phyloP scores from a whole-genome alignment of 305 asterid species.

The Fraxinus greggii region DNA sequence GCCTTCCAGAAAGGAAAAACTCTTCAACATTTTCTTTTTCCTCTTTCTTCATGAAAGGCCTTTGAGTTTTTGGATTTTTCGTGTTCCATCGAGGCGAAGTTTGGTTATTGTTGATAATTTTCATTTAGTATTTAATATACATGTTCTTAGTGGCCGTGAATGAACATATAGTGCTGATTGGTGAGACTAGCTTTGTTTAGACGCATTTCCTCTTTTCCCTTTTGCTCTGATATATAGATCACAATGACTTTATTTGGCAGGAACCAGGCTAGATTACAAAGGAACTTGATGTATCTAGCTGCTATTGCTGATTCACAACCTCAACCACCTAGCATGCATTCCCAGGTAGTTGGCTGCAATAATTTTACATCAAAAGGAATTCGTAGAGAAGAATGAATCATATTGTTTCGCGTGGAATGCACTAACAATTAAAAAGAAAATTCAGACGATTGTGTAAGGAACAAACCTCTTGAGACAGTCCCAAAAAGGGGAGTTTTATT shows the following conservation, averaged over 20 bases:
- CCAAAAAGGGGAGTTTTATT: no score
- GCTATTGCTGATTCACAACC: constrained; percentile 98
- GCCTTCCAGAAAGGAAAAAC: background rate
- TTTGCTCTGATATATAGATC: background rate
- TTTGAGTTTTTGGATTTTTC: background rate
- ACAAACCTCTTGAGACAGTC: no score
- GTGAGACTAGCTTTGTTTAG: background rate
- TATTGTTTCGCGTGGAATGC: no score
- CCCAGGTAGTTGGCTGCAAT: constrained; percentile 52
- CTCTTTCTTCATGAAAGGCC: background rate
- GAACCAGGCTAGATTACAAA: constrained; percentile 83
- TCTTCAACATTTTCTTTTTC: background rate
- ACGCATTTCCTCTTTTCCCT: background rate
- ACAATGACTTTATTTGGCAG: constrained; percentile 28
- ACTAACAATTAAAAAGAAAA: no score
- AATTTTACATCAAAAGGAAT: background rate
- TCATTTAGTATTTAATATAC: background rate
- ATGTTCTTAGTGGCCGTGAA: background rate
- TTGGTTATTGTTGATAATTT: background rate
- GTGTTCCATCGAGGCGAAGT: background rate
- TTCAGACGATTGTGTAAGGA: no score
- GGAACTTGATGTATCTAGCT: constrained; percentile 94
- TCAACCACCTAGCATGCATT: constrained; percentile 80
- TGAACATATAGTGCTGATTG: background rate
- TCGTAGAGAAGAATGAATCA: background rate